phyloP scores from a whole-genome alignment of 192 early-diverging fungal genomes.

The Linnemannia elongata region DNA sequence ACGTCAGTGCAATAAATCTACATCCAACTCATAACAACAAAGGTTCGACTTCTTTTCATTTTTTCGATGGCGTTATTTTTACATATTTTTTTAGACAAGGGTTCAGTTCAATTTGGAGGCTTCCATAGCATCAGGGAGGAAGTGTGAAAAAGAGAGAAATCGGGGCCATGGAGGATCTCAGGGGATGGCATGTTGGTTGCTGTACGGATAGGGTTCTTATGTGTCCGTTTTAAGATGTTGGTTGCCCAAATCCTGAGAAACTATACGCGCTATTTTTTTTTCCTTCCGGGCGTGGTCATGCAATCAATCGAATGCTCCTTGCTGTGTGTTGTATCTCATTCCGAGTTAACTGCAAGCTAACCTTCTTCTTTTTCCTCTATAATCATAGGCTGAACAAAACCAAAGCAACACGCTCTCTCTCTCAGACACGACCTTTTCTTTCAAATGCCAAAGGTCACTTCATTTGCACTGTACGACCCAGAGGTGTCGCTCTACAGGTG shows the following conservation, averaged over 20 bases:
- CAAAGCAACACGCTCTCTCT: neutral
- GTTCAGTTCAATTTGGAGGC: neutral
- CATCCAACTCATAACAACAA: neutral
- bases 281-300: neutral
- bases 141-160: neutral
- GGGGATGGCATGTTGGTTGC: neutral
- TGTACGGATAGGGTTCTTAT: too few relatives aligned
- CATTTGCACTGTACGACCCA: slow-evolving; percentile 50
- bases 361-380: slow-evolving; percentile 13
- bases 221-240: too few relatives aligned
- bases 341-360: neutral
- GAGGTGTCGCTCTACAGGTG: slow-evolving; percentile 79
- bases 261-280: too few relatives aligned
- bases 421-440: neutral
- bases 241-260: too few relatives aligned
- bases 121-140: neutral
- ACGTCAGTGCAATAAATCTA: neutral
- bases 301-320: neutral
- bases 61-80: neutral
- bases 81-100: neutral
- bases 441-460: slow-evolving; percentile 49
- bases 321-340: neutral
- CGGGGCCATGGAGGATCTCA: neutral
- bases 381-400: neutral
- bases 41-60: neutral